phyloP scores from a whole-genome alignment of 1,284 basidiomycete genomes.

The Apiotrichum veenhuisii region DNA sequence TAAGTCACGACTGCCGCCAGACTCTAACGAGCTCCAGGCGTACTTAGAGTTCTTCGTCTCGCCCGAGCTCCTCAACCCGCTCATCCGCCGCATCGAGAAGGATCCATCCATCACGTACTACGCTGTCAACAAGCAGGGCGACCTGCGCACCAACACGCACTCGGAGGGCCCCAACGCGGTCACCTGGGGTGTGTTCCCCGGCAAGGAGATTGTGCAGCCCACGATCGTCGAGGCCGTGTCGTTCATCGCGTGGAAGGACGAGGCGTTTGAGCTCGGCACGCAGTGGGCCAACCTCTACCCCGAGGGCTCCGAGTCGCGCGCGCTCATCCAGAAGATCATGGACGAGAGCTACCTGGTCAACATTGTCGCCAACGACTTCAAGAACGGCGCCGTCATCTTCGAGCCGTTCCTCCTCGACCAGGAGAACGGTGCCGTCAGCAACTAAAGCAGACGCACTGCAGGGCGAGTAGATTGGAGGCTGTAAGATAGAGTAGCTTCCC shows the following conservation, averaged over 20 bases:
- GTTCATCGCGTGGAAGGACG: slow-evolving; percentile 60
- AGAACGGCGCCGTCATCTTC: slow-evolving; percentile 78
- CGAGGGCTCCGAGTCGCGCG: slow-evolving; percentile 66
- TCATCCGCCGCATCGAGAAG: slow-evolving; percentile 80
- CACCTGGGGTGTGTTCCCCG: slow-evolving; percentile 99
- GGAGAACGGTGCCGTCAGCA: slow-evolving; percentile 1
- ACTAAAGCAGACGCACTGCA: not conserved
- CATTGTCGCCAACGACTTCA: slow-evolving; percentile 96
- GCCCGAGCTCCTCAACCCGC: slow-evolving; percentile 65
- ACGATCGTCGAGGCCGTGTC: slow-evolving; percentile 88
- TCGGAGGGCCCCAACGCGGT: slow-evolving; percentile 96
- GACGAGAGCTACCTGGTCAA: slow-evolving; percentile 86
- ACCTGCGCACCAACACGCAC: slow-evolving; percentile 90
- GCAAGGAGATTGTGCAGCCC: slow-evolving; percentile 95
- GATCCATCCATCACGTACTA: slow-evolving; percentile 94
- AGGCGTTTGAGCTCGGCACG: slow-evolving; percentile 89
- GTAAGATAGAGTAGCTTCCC: not conserved
- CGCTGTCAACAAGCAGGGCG: slow-evolving; percentile 68
- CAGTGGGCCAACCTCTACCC: slow-evolving; percentile 94
- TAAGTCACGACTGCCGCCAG: not conserved
- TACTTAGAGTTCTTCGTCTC: slow-evolving; percentile 96
- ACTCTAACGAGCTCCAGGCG: slow-evolving; percentile 57
- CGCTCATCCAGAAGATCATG: slow-evolving; percentile 74
- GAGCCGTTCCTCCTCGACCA: slow-evolving; percentile 63
- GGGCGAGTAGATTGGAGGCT: not conserved